Base-by-base conservation (phyloP, 2,329 filamentous ascomycete genomes). In the Graphilbum sp. region DNA sequence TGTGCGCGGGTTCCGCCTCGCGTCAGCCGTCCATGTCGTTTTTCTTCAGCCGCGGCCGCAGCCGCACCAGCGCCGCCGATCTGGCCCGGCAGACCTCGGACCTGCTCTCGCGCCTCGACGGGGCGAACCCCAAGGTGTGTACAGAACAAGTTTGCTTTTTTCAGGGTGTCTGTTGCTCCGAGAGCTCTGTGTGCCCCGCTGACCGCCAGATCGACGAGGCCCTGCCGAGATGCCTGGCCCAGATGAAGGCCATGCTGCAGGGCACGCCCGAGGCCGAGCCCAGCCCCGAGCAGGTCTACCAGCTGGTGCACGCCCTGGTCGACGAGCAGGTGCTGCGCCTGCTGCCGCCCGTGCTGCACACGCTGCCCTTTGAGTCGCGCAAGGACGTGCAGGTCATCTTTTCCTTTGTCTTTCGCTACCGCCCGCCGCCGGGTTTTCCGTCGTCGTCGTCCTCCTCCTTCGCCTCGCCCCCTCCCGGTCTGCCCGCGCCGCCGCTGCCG, bases 301-400 rank as follows among this genome's bases (percentile, higher is more conserved):
- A 87, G 52, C 74, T 96, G 35, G 79, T 96, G 37, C 79, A 77
- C 40, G 75, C 81, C 46, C 75, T 93, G 44, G 80, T 95, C 49
- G 44, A 87, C 54, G 86, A 95, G 61, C 86, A 94, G 55, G 68
- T 98, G 8, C 75, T 98, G 32, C 82, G 82, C 49, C 67, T 82
- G 37, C 77, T 98, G 41, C 85, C 88, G 17, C 69, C 78, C 43
- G 80, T 80, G 53, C 79, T 98, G 34, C 76, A 84, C 58, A 74
- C 79, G 37, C 71, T 98, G 5, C 86, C 88, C 1, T 98, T 98
- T 63, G 90, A 98, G 63, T 84, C 87, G 29, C 79, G 88, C 52
- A 96, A 95, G 64, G 88, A 95, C 54, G 83, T 84, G 12, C 88
- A 95, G 56, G 83, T 90, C 45, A 90, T 95, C 54, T 90, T 96